Conservation (phyloP, 371 early-diverging fungal species). For the Mucor plumbeus region DNA sequence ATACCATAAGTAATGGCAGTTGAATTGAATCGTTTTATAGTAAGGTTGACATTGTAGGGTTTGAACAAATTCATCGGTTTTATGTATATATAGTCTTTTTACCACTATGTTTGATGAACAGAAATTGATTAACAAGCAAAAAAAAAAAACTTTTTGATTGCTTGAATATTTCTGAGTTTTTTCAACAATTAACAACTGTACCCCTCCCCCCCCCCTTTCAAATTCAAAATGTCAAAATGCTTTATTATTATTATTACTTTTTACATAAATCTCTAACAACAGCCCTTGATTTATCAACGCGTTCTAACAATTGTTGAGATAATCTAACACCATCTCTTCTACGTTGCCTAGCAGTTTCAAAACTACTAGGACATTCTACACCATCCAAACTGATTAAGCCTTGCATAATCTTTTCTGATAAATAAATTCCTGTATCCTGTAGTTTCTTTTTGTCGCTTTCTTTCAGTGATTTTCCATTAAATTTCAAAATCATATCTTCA, state of each 20-base stretch:
- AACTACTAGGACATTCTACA: constrained; percentile 58
- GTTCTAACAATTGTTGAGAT: constrained; percentile 54
- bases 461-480: constrained; percentile 15
- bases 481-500: constrained; percentile 21
- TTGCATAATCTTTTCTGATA: constrained; percentile 65
- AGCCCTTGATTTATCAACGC: constrained; percentile 52
- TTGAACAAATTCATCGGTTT: background rate
- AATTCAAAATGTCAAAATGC: background rate
- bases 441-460: constrained; percentile 39
- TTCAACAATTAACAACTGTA: background rate
- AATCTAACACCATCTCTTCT: constrained; percentile 63
- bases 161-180: background rate
- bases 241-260: constrained; percentile 9
- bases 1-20: constrained; percentile 15
- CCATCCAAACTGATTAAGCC: constrained; percentile 59
- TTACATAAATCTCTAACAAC: constrained; percentile 16
- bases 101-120: background rate
- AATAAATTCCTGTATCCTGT: constrained; percentile 50
- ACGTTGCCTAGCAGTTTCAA: constrained; percentile 63
- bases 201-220: background rate
- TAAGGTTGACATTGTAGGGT: background rate
- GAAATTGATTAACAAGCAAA: background rate
- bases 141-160: background rate
- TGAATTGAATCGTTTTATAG: background rate
- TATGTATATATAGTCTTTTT: too few species aligned